Base-by-base conservation (phyloP, 805 yeast species). In the Zygoascus ofunaensis region DNA sequence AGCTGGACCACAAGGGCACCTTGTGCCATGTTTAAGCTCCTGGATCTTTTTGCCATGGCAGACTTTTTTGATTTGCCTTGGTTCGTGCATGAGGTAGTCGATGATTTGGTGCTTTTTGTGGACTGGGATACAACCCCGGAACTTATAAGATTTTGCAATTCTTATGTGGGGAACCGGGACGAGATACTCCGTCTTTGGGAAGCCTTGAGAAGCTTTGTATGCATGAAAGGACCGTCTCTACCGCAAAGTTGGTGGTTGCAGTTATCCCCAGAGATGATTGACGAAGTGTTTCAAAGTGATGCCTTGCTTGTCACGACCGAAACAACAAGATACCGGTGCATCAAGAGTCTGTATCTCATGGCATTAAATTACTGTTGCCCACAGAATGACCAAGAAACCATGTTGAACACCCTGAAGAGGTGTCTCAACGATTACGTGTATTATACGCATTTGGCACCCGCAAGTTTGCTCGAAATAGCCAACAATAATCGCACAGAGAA, bases 281-380 rank as follows among this genome's bases (percentile, higher is more conserved):
- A 70, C 0, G 69, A 67, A 22, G 72, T 73, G 4, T 64, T 75
- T 12, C 68, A 73, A 0, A 62, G 68, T 15, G 77, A 76, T 50
- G 71, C 69, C 18, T 75, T 76, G 49, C 76, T 71, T 54, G 73
- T 73, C 3, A 74, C 76, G 1, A 65, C 68, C 2, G 81, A 76
- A 54, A 74, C 77, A 77, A 78, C 74, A 36, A 61, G 81, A 42
- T 72, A 76, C 36, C 48, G 70, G 23, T 74, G 76, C 48, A 61
- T 70, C 2, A 66, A 72, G 32, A 65, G 60, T 37, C 51, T 73
- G 38, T 61, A 71, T 37, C 14, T 35, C 24, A 15, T 19, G 15
- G 38, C 34, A 71, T 69, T 47, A 55, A 71, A 54, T 50, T 71
- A 26, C 46, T 52, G 23, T 22, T 20, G 23, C 7, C 17, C 19